Percentiles rank a stretch among this genome's conserved stretches.
These are phyloP conservation scores for Alloascoidea africana DNA, from an alignment of 805 yeast genomes.

Conservation along the genomic window DNA sequence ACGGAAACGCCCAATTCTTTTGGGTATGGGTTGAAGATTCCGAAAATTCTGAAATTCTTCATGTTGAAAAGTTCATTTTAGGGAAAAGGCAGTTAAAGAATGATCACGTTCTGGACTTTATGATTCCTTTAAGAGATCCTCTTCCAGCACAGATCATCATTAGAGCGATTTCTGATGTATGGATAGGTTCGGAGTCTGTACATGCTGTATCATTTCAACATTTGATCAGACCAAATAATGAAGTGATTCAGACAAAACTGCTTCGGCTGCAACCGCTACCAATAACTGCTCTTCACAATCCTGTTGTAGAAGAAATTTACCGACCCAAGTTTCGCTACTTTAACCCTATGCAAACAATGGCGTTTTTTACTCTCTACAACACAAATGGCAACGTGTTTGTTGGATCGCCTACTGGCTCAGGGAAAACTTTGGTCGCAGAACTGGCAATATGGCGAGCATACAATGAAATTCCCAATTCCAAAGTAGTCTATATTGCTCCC, in stretches of 20 bases:
- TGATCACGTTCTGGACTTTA: slow-evolving; percentile 69
- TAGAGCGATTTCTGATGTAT: slow-evolving; percentile 65
- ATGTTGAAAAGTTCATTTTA: slow-evolving; percentile 68
- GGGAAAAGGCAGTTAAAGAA: slow-evolving; percentile 37
- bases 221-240: slow-evolving; percentile 76
- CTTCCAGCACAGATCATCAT: slow-evolving; percentile 81
- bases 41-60: slow-evolving; percentile 55
- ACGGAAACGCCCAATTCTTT: slow-evolving; percentile 74
- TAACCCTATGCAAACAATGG: slow-evolving; percentile 98
- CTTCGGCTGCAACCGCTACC: slow-evolving; percentile 80
- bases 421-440: slow-evolving; percentile 95
- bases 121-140: slow-evolving; percentile 84
- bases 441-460: slow-evolving; percentile 96
- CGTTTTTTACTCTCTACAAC: slow-evolving; percentile 79
- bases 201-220: slow-evolving; percentile 82
- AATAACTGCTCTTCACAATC: slow-evolving; percentile 58
- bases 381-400: slow-evolving; percentile 68
- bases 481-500: slow-evolving; percentile 76
- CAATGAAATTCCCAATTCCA: slow-evolving; percentile 62
- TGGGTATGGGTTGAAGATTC: slow-evolving; percentile 92
- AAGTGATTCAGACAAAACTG: slow-evolving; percentile 70
- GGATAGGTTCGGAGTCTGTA: slow-evolving; percentile 76
- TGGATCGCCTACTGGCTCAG: slow-evolving; percentile 98
- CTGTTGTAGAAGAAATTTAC: slow-evolving; percentile 54
- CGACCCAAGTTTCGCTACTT: slow-evolving; percentile 59